These are phyloP conservation scores for Yamadazyma sp. DNA, from an alignment of 1,139 yeast genomes.

Conservation along the genomic window DNA sequence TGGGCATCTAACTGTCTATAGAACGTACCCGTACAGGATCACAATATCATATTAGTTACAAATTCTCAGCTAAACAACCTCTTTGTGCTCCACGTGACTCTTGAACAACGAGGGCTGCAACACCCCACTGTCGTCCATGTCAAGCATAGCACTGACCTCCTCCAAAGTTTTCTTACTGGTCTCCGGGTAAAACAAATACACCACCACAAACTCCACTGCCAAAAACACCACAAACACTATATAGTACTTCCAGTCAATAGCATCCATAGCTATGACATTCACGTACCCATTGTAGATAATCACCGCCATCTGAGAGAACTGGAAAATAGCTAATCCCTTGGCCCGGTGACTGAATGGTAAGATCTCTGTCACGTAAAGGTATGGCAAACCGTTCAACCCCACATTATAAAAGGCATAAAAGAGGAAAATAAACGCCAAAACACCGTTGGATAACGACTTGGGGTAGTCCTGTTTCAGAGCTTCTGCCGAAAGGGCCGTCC, in stretches of 20 bases:
- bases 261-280: slow-evolving; percentile 58
- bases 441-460: slow-evolving; percentile 34
- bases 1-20: no score
- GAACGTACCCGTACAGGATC: no score
- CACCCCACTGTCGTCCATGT: slow-evolving; percentile 11
- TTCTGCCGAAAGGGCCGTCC: slow-evolving; percentile 38
- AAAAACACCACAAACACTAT: slow-evolving; percentile 47
- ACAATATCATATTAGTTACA: no score
- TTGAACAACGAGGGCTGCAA: no score
- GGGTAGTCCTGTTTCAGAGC: slow-evolving; percentile 32
- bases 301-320: slow-evolving; percentile 24
- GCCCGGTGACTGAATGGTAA: slow-evolving; percentile 45
- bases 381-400: slow-evolving; percentile 41
- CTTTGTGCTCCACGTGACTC: no score
- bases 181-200: slow-evolving; percentile 46
- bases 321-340: slow-evolving; percentile 38
- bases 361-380: slow-evolving; percentile 38
- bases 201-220: slow-evolving; percentile 34
- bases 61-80: no score
- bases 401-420: slow-evolving; percentile 34
- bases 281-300: slow-evolving; percentile 39
- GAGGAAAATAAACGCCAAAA: slow-evolving; percentile 44
- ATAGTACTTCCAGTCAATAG: slow-evolving; percentile 59
- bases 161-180: no score
- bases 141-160: not conserved